These are phyloP conservation scores for Microthyrium microscopicum DNA, from an alignment of 2,329 filamentous ascomycete genomes.

Conservation along the genomic window DNA sequence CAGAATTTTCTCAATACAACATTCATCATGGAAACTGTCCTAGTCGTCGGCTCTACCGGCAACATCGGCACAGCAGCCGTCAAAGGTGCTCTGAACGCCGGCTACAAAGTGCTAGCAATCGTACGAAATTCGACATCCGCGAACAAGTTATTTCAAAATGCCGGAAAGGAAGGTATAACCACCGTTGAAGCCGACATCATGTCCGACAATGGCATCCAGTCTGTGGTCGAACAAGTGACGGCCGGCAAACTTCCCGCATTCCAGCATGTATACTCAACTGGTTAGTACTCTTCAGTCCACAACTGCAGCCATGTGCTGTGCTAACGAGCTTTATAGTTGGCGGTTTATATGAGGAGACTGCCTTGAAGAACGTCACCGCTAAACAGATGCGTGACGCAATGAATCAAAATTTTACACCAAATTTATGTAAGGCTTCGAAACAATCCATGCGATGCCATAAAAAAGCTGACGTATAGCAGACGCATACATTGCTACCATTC, in stretches of 20 bases:
- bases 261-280: neutral
- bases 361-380: too few relatives aligned
- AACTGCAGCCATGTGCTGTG: too few relatives aligned
- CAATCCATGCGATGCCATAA: too few relatives aligned
- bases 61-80: slow-evolving; percentile 23
- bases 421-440: too few relatives aligned
- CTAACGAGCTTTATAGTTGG: too few relatives aligned
- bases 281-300: neutral
- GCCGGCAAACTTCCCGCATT: neutral
- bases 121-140: slow-evolving; percentile 21
- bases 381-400: too few relatives aligned
- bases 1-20: too few relatives aligned
- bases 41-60: slow-evolving; percentile 24
- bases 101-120: slow-evolving; percentile 18
- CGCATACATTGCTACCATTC: too few relatives aligned
- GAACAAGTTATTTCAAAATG: slow-evolving; percentile 18
- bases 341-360: too few relatives aligned
- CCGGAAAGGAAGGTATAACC: slow-evolving; percentile 18
- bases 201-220: slow-evolving; percentile 16
- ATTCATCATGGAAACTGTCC: slow-evolving; percentile 17
- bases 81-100: slow-evolving; percentile 9
- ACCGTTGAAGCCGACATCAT: slow-evolving; percentile 18
- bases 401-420: too few relatives aligned
- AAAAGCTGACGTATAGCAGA: too few relatives aligned
- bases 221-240: slow-evolving; percentile 16